Conservation (phyloP, 768 basidiomycete species). For the Boletus subcaerulescens region DNA sequence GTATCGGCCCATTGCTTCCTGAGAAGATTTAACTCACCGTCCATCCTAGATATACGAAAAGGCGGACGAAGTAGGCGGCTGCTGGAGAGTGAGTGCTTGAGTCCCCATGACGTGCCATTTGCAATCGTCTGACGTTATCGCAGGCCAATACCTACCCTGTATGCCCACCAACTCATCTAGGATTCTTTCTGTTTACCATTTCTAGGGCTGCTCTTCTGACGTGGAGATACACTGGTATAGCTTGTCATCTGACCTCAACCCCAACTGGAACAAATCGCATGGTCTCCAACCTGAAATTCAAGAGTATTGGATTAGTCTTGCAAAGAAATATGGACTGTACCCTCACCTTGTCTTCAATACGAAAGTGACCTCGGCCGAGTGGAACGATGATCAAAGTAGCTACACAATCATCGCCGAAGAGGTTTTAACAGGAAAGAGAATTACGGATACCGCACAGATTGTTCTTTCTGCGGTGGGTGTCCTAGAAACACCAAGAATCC, state of each 20-base stretch:
- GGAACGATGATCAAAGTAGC: constrained; percentile 36
- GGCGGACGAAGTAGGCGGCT: constrained; percentile 44
- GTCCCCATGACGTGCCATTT: constrained; percentile 14
- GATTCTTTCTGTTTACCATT: background rate
- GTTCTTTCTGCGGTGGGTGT: constrained; percentile 50
- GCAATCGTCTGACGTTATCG: background rate
- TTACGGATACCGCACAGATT: constrained; percentile 39
- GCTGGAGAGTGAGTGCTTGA: constrained; percentile 54
- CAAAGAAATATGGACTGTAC: constrained; percentile 42
- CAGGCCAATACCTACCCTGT: constrained; percentile 32
- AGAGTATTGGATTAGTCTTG: constrained; percentile 41
- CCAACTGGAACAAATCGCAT: constrained; percentile 43
- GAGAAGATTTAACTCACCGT: background rate
- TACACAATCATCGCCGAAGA: constrained; percentile 39
- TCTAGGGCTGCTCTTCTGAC: constrained; percentile 46
- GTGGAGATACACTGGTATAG: constrained; percentile 42
- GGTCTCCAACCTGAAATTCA: constrained; percentile 42
- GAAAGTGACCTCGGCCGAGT: constrained; percentile 42
- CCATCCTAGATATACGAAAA: constrained; percentile 43
- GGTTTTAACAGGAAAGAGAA: constrained; percentile 29
- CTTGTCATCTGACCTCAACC: constrained; percentile 46
- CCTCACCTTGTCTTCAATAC: constrained; percentile 42
- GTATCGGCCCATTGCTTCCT: constrained; percentile 3
- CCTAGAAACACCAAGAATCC: constrained; percentile 44
- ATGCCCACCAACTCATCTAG: background rate